A percentile compares a stretch with the other conserved stretches of the same genome.
phyloP scores from a whole-genome alignment of 768 basidiomycete genomes.

The Psilocybe cubensis region DNA sequence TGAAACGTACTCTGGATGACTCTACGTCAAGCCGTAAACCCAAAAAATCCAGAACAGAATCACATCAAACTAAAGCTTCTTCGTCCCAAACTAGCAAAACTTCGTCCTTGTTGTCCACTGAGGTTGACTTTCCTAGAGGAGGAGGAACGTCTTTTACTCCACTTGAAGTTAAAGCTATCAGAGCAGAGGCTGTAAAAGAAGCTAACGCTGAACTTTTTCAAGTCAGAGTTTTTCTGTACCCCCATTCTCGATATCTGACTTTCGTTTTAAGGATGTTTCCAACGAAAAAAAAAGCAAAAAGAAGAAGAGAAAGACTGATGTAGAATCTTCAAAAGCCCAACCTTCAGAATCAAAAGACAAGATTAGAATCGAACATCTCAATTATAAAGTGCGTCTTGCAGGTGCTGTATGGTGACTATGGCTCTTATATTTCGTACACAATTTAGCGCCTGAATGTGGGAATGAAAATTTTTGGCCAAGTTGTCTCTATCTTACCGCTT shows the following conservation, averaged over 20 bases:
- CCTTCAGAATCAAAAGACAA: constrained; percentile 49
- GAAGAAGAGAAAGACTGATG: constrained; percentile 51
- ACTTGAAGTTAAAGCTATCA: constrained; percentile 83
- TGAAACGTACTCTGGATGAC: constrained; percentile 69
- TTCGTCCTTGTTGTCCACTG: constrained; percentile 50
- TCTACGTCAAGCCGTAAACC: constrained; percentile 46
- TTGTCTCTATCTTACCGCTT: constrained; percentile 85
- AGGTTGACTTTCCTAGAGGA: constrained; percentile 94
- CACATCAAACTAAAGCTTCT: constrained; percentile 24
- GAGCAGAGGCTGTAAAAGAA: constrained; percentile 84
- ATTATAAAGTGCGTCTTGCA: constrained; percentile 74
- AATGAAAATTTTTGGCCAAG: constrained; percentile 88
- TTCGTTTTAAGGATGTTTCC: constrained; percentile 40
- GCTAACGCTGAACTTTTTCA: constrained; percentile 80
- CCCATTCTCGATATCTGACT: not conserved
- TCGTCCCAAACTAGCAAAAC: constrained; percentile 19
- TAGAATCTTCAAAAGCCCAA: constrained; percentile 27
- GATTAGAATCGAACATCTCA: constrained; percentile 87
- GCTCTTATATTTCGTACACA: constrained; percentile 2
- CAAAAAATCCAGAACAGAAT: constrained; percentile 63
- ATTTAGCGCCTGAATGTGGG: constrained; percentile 75
- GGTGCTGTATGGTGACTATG: not conserved
- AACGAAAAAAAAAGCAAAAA: constrained; percentile 46
- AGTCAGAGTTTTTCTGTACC: constrained; percentile 28
- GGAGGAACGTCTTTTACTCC: constrained; percentile 91